Conservation (phyloP, 2,329 filamentous ascomycete species). For the Hypoxylon sp. region DNA sequence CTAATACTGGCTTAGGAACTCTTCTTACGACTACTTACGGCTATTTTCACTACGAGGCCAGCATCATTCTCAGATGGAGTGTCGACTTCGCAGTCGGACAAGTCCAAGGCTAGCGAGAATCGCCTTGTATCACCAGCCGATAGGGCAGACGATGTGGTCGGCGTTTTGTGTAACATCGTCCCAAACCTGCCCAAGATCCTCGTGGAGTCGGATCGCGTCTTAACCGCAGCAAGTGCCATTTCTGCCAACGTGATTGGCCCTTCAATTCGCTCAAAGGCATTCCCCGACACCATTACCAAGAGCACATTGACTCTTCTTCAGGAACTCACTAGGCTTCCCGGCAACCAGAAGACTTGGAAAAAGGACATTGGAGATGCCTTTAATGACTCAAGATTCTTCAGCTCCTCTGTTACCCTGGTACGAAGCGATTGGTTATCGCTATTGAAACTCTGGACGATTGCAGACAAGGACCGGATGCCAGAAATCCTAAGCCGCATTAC, state of each 20-base stretch:
- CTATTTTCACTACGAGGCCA: slow-evolving; percentile 93
- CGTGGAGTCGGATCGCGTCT: slow-evolving; percentile 86
- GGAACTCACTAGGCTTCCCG: slow-evolving; percentile 82
- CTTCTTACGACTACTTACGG: slow-evolving; percentile 87
- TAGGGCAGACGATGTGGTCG: slow-evolving; percentile 81
- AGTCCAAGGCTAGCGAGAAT: slow-evolving; percentile 56
- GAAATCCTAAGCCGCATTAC: slow-evolving; percentile 85
- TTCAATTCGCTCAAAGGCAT: slow-evolving; percentile 84
- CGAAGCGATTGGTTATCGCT: slow-evolving; percentile 85
- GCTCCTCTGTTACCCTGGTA: slow-evolving; percentile 75
- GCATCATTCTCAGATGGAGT: slow-evolving; percentile 75
- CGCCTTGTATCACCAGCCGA: slow-evolving; percentile 57
- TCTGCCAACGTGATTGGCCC: slow-evolving; percentile 87
- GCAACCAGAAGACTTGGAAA: slow-evolving; percentile 90
- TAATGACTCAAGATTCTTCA: slow-evolving; percentile 89
- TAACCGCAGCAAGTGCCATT: slow-evolving; percentile 82
- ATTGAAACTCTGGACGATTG: slow-evolving; percentile 84
- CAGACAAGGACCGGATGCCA: slow-evolving; percentile 88
- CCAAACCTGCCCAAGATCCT: slow-evolving; percentile 87
- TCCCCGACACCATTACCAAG: slow-evolving; percentile 85
- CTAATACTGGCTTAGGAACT: slow-evolving; percentile 75
- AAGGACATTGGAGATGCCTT: slow-evolving; percentile 94
- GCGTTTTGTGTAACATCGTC: slow-evolving; percentile 83
- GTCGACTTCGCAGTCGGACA: slow-evolving; percentile 59
- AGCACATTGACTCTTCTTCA: slow-evolving; percentile 80